Conservation (phyloP, 2,329 filamentous ascomycete genomes). For the Verticillium nonalfalfae region DNA sequence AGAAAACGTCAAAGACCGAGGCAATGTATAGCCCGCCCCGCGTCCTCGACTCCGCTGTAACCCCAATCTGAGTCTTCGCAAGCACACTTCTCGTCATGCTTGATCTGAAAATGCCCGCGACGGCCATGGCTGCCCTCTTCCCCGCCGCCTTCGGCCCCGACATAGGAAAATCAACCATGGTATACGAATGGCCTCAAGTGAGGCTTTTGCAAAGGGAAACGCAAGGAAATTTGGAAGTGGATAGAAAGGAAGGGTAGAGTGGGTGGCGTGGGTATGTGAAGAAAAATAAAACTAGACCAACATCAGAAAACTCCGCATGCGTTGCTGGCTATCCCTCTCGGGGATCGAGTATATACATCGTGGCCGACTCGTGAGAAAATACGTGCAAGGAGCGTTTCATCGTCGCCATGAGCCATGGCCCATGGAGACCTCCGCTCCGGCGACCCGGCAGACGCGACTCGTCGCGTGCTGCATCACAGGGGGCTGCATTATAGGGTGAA, state of each 20-base stretch:
- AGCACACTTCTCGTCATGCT: background rate
- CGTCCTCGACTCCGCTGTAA: background rate
- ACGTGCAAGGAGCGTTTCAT: background rate
- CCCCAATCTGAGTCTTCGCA: background rate
- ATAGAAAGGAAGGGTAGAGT: background rate
- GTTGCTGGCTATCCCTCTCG: background rate
- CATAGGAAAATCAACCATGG: background rate
- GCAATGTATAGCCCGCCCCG: background rate
- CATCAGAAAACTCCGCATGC: background rate
- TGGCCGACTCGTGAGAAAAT: background rate
- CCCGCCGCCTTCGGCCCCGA: background rate
- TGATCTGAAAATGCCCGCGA: background rate
- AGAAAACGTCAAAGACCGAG: background rate
- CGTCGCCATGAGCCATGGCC: background rate
- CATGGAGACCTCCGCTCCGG: background rate
- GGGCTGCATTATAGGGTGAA: background rate
- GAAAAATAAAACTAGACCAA: background rate
- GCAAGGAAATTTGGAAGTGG: background rate
- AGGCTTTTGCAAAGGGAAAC: background rate
- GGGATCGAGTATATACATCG: background rate
- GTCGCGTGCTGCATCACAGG: too few relatives aligned
- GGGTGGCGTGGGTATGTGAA: background rate
- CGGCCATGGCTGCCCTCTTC: background rate
- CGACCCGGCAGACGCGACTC: too few relatives aligned
- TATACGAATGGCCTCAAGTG: background rate